Conservation (phyloP, 2,329 filamentous ascomycete genomes). For the Fusarium stilboides region DNA sequence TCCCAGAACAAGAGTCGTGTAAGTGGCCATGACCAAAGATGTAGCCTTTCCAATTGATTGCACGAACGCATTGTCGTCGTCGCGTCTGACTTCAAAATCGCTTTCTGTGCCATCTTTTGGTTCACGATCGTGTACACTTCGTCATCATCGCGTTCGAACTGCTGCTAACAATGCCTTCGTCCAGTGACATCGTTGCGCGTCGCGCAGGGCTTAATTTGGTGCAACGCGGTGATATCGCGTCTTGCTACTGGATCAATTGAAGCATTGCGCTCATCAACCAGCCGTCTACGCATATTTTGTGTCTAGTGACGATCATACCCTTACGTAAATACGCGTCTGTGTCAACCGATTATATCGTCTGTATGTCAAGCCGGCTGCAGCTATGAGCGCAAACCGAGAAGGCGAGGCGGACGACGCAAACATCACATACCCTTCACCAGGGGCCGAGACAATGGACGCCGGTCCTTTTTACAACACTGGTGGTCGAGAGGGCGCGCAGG, state of each 20-base stretch:
- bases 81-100: conserved; percentile 29
- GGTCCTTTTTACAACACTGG: conserved; percentile 62
- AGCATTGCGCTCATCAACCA: conserved; percentile 11
- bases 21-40: conserved; percentile 52
- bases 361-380: conserved; percentile 15
- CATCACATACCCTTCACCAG: conserved; percentile 64
- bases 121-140: conserved; percentile 34
- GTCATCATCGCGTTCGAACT: conserved; percentile 42
- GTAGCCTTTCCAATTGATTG: conserved; percentile 37
- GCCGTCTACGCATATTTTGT: conserved; percentile 13
- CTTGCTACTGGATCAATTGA: conserved; percentile 30
- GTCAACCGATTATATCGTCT: conserved; percentile 11
- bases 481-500: conserved; percentile 53
- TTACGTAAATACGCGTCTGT: conserved; percentile 24
- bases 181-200: conserved; percentile 49
- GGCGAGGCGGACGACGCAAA: conserved; percentile 55
- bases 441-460: conserved; percentile 60
- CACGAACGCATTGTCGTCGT: conserved; percentile 34
- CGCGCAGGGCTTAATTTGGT: conserved; percentile 37
- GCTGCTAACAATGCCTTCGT: conserved; percentile 48
- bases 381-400: conserved; percentile 56
- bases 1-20: conserved; percentile 56
- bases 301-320: conserved; percentile 29
- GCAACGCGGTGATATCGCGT: conserved; percentile 42
- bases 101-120: conserved; percentile 33